Base-by-base conservation (phyloP, 2,329 filamentous ascomycete genomes). In the Talaromyces sp. region DNA sequence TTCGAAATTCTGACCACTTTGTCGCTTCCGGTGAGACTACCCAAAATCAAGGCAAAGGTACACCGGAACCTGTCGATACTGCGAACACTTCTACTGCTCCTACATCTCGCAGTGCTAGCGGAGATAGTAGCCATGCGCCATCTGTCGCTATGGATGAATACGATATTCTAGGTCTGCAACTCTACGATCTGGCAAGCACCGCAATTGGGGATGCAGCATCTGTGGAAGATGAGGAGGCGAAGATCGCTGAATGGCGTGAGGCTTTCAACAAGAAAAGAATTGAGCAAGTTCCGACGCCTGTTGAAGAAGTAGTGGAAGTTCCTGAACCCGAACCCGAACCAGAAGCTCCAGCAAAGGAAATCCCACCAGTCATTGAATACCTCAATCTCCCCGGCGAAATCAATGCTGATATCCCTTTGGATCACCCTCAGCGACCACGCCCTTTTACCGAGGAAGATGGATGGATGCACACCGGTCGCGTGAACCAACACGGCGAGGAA, bases 401-500 rank as follows among this genome's bases (percentile, higher is more conserved):
- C 17, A 47, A 57, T 13, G 56, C 58, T 33, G 57, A 66, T 57
- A 66, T 66, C 33, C 37, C 65, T 57, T 65, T 68, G 13, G 67
- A 70, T n/a, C 63, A 67, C 52, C 60, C 68, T 43, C 41, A 70
- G 54, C 62, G 63, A 41, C 68, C 70, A 15, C 67, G 69, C 1
- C 70, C 68, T 33, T 70, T 70, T 68, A 72, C 72, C 56, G 73
- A 75, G 64, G 67, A 66, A 25, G 70, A 74, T 45, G 74, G 73
- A 50, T 76, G 73, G 72, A 65, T 66, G 47, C 69, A 75, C 47
- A 75, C 74, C 63, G 75, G 73, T 27, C 69, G 67, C 31, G 62
- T 69, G 10, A 76, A 76, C 56, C 45, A 72, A 17, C 67, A 70
- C 59, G 72, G 71, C 41, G 74, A 75, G 58, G 74, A 75, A 61